Percentiles rank a stretch among this genome's conserved stretches.
Evolutionary conservation across 257 asterid genomes (phyloP).

Genomic region (Salvia miltiorrhiza): DNA sequence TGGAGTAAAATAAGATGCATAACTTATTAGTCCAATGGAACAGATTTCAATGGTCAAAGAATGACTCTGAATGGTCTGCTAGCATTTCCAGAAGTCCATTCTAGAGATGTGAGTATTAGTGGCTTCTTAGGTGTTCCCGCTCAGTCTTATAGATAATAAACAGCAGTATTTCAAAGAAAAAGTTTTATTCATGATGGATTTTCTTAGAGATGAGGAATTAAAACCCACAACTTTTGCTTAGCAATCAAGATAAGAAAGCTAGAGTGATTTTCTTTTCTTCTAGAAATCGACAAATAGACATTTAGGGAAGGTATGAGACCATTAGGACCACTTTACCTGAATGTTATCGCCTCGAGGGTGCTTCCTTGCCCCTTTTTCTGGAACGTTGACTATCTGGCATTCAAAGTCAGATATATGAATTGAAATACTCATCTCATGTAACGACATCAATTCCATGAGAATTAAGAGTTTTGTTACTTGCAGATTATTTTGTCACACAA

Average conservation of each 20-base stretch:
- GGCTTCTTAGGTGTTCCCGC: neutral
- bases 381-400: conserved; percentile 84
- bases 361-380: conserved; percentile 94
- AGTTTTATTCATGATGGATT: neutral
- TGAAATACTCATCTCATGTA: neutral
- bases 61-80: neutral
- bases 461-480: neutral
- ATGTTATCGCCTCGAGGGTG: conserved; percentile 88
- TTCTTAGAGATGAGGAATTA: neutral
- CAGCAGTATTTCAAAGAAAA: neutral
- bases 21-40: neutral
- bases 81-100: conserved; percentile 5
- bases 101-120: neutral
- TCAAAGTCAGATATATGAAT: conserved; percentile 11
- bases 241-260: conserved; percentile 1
- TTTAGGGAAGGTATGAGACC: conserved; percentile 16
- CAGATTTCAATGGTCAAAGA: neutral
- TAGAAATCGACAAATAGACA: conserved; percentile 5
- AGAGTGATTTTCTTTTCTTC: neutral
- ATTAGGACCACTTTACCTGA: conserved; percentile 52
- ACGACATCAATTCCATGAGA: neutral
- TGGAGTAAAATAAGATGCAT: conserved; percentile 31
- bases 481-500: neutral
- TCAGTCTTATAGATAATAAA: conserved; percentile 1
- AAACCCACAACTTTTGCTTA: neutral